phyloP scores from a whole-genome alignment of 1,284 basidiomycete species.

The Ganoderma sp. region DNA sequence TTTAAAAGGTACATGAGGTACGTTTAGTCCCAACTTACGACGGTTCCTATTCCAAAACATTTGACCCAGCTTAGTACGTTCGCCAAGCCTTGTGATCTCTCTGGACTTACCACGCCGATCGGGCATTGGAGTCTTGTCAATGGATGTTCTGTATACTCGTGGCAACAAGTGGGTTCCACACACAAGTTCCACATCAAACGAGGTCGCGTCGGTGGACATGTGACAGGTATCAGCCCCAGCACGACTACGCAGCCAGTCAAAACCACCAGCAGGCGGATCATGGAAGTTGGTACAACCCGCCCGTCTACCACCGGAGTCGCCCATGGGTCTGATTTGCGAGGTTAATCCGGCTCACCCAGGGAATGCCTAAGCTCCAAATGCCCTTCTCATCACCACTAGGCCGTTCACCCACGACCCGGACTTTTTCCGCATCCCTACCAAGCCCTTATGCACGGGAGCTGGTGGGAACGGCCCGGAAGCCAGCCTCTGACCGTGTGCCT shows the following conservation, averaged over 20 bases:
- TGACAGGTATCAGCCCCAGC: background rate
- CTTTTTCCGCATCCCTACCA: slow-evolving; percentile 23
- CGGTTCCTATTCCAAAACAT: background rate
- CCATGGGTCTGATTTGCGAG: slow-evolving; percentile 19
- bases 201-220: background rate
- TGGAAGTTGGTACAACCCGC: background rate
- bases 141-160: background rate
- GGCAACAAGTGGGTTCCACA: background rate
- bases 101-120: background rate
- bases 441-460: background rate
- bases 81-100: background rate
- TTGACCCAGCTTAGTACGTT: background rate
- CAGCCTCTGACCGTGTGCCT: slow-evolving; percentile 21
- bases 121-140: too few relatives aligned
- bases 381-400: slow-evolving; percentile 21
- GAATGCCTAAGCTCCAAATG: background rate
- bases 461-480: slow-evolving; percentile 5
- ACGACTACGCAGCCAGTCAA: background rate
- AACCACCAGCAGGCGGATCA: background rate
- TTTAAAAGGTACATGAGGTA: too few relatives aligned
- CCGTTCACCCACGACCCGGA: slow-evolving; percentile 17
- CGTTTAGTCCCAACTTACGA: background rate
- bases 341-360: slow-evolving; percentile 20
- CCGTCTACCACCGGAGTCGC: background rate
- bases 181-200: background rate